phyloP scores from a whole-genome alignment of 1,139 yeast genomes.

The Kluyveromyces sp. region DNA sequence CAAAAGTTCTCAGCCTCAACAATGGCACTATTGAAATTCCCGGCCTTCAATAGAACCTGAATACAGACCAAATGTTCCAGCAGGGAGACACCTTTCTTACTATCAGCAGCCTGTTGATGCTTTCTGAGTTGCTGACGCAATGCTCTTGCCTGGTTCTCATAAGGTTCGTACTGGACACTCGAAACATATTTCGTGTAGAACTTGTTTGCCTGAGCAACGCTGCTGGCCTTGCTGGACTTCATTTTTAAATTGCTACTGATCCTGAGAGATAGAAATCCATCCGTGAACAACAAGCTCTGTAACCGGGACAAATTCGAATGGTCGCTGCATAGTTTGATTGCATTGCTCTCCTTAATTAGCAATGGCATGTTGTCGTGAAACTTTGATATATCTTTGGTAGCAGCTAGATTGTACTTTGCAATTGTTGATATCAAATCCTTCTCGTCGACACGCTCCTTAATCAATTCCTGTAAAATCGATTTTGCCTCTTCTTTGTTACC shows the following conservation, averaged over 20 bases:
- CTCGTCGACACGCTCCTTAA: constrained; percentile 21
- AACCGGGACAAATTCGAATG: constrained; percentile 20
- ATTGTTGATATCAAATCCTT: constrained; percentile 26
- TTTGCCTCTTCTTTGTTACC: constrained; percentile 42
- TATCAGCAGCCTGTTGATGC: constrained; percentile 17
- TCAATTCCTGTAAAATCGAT: constrained; percentile 34
- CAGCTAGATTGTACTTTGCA: constrained; percentile 30
- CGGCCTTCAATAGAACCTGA: constrained; percentile 24
- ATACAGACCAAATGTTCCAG: constrained; percentile 23
- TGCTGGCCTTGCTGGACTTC: constrained; percentile 7
- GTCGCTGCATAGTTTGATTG: constrained; percentile 20
- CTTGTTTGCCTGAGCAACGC: constrained; percentile 1
- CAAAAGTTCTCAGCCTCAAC: constrained; percentile 22
- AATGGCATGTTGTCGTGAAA: constrained; percentile 26
- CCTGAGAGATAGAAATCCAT: constrained; percentile 20
- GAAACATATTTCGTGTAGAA: constrained; percentile 24
- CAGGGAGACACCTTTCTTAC: constrained; percentile 15
- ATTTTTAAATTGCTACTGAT: constrained; percentile 23
- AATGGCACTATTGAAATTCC: constrained; percentile 27
- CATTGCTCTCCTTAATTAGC: constrained; percentile 31
- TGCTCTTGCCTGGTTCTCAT: constrained; percentile 27
- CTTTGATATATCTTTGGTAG: constrained; percentile 24
- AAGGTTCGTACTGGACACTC: constrained; percentile 24
- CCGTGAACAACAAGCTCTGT: constrained; percentile 17
- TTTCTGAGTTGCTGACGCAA: constrained; percentile 18